Evolutionary conservation across 495 filamentous ascomycete species (phyloP).

Genomic region (Clohesyomyces aquaticus): DNA sequence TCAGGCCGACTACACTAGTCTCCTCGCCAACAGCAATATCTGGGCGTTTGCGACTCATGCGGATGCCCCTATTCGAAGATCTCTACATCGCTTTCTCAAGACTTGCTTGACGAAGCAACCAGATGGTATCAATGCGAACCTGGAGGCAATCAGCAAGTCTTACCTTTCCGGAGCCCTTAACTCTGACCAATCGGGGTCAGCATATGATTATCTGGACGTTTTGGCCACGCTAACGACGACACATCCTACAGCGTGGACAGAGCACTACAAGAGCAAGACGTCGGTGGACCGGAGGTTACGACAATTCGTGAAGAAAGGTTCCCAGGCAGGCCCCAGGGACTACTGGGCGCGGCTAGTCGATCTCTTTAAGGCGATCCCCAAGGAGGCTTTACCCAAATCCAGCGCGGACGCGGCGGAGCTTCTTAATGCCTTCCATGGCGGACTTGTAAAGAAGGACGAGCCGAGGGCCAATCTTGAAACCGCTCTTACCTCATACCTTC

Average conservation of each 20-base stretch:
- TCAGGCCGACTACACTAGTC: constrained; percentile 52
- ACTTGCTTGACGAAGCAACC: constrained; percentile 50
- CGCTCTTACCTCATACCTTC: constrained; percentile 77
- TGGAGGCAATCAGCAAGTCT: constrained; percentile 65
- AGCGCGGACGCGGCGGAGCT: constrained; percentile 58
- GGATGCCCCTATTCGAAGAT: constrained; percentile 72
- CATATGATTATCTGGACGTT: constrained; percentile 66
- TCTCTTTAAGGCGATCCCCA: constrained; percentile 65
- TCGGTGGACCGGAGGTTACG: constrained; percentile 64
- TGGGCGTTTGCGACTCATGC: constrained; percentile 73
- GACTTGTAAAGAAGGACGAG: constrained; percentile 74
- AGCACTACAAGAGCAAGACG: constrained; percentile 67
- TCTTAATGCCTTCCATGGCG: constrained; percentile 66
- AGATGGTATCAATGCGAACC: constrained; percentile 53
- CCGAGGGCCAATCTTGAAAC: constrained; percentile 62
- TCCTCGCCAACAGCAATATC: constrained; percentile 68
- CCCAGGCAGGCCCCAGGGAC: constrained; percentile 66
- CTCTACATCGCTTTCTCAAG: constrained; percentile 68
- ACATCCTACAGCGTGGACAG: constrained; percentile 75
- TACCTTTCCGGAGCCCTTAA: constrained; percentile 72
- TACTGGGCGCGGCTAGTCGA: constrained; percentile 72
- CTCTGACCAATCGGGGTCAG: constrained; percentile 70
- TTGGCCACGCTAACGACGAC: constrained; percentile 63
- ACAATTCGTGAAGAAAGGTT: constrained; percentile 80
- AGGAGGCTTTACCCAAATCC: constrained; percentile 54